Base-by-base conservation (phyloP, 2,329 filamentous ascomycete species). In the Tolypocladium paradoxum region DNA sequence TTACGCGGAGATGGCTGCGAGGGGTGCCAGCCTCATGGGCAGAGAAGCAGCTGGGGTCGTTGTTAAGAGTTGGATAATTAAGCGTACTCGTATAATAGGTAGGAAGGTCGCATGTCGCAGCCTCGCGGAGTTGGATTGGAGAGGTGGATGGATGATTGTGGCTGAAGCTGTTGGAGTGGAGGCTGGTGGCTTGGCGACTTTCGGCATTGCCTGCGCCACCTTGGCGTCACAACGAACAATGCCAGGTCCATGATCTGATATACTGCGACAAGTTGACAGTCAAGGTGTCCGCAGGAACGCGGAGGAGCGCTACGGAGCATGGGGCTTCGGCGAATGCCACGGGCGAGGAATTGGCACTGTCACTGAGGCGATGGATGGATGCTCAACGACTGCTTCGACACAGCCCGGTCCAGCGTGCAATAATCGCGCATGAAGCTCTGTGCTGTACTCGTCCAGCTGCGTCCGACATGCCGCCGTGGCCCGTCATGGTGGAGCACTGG, bases 381-480 rank as follows among this genome's bases (percentile, higher is more conserved):
- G 22, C 22, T 18, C 6, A 22, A 22, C 7, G 40, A 18, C 40
- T 45, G 12, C 12, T 27, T 7, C 22, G 29, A 29, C 6, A 33
- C 31, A 11, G 9, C 31, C 2, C 8, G 14, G 24, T n/a, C 40
- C 40, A n/a, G 24, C 40, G 24, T 46, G 16, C 24, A 29, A 11
- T 46, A n/a, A 46, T 46, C 40, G 31, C 40, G 40, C 40, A 31
- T 4, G 6, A 12, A 27, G 6, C 14, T 6, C 16, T 16, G 14
- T 5, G 16, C 16, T 35, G 14, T 2, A 6, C 3, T 31, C 8
- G 18, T 38, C 18, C 34, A 18, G 20, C 38, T 38, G 29, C 36
- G 49, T 43, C 47, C 47, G 47, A 49, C 35, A 33, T 49, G 48
- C 48, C 34, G 48, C 48, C 48, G n/a, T n/a, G n/a, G n/a, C n/a